These are phyloP conservation scores for Daldinia childiae DNA, from an alignment of 495 filamentous ascomycete species.

Conservation along the genomic window DNA sequence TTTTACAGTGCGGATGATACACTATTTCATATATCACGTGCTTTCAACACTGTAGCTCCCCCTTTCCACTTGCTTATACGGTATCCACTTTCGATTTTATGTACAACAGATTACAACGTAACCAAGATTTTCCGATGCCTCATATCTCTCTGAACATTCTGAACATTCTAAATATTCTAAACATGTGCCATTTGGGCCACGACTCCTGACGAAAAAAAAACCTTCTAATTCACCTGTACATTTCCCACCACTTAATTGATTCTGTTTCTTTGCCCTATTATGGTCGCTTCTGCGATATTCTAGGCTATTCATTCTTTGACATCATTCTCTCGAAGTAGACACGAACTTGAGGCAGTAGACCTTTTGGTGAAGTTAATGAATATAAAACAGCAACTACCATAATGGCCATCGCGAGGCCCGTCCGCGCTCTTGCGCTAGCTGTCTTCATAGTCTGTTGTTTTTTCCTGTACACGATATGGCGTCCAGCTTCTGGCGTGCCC, in stretches of 20 bases:
- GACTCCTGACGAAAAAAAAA: constrained; percentile 6
- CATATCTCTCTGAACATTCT: constrained; percentile 1
- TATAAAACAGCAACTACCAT: constrained; percentile 38
- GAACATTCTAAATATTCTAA: background rate
- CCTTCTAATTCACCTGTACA: constrained; percentile 32
- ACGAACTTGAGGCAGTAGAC: background rate
- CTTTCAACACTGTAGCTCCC: constrained; percentile 16
- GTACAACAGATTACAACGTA: constrained; percentile 2
- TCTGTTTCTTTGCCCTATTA: constrained; percentile 5
- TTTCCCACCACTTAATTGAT: constrained; percentile 18
- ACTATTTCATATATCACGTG: background rate
- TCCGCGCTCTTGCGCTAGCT: constrained; percentile 78
- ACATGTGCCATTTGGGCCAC: constrained; percentile 8
- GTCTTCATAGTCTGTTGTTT: constrained; percentile 76
- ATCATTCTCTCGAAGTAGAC: constrained; percentile 7
- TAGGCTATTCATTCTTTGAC: background rate
- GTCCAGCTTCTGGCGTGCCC: constrained; percentile 52
- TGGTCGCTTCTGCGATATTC: background rate
- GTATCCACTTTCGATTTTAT: background rate
- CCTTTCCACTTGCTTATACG: constrained; percentile 6
- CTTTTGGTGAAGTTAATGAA: constrained; percentile 39
- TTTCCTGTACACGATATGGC: constrained; percentile 76
- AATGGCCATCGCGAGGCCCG: constrained; percentile 85
- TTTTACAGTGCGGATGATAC: constrained; percentile 3
- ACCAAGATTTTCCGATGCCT: constrained; percentile 13